Base-by-base conservation (phyloP, 2,329 filamentous ascomycete species). In the Tolypocladium tropicale region DNA sequence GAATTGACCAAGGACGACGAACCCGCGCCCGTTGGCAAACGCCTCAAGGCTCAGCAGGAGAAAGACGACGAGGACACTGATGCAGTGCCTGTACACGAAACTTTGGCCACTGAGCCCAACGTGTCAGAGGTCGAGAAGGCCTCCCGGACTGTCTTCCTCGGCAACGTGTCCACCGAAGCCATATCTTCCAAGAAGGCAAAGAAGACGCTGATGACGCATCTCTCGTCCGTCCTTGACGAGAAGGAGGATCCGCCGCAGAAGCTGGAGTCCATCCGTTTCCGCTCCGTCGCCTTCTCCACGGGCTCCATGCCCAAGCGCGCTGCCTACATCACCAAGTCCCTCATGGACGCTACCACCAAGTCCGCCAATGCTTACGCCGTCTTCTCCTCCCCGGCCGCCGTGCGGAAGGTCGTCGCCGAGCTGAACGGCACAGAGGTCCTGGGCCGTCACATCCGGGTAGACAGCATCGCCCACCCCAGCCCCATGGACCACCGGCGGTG, bases 301-400 rank as follows among this genome's bases (percentile, higher is more conserved):
- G 81, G 78, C 37, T 78, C 84, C 18, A 81, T 96, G 56, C 94
- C 94, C 53, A 96, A 96, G 75, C 89, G 93, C 60, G 94, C 93
- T n/a, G 89, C 94, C 28, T 97, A 85, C 70, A 94, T 93, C 59
- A 95, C 90, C 64, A 91, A 92, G 69, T 86, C 91, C 28, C 78
- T 97, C 57, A 93, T 96, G 86, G 86, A 89, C 58, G 84, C 90
- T 23, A 99, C 95, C 1, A 94, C 93, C 1, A 90, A 89, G 66
- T 95, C 89, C 59, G 91, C 92, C 57, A 96, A 99, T 68, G 94
- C 94, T 51, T 99, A 99, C 68, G 90, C 82, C 33, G 91, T 99
- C 52, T 96, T 94, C 75, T 87, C 84, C 48, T 90, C 88, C 2
- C 72, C 82, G 1, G 76, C 82, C 10, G 90, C 89, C 3, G 91